Percentiles rank a stretch among this genome's conserved stretches.
These are phyloP conservation scores for Trypanosomatidae sp. DNA, from an alignment of 208 protist species.

Conservation along the genomic window DNA sequence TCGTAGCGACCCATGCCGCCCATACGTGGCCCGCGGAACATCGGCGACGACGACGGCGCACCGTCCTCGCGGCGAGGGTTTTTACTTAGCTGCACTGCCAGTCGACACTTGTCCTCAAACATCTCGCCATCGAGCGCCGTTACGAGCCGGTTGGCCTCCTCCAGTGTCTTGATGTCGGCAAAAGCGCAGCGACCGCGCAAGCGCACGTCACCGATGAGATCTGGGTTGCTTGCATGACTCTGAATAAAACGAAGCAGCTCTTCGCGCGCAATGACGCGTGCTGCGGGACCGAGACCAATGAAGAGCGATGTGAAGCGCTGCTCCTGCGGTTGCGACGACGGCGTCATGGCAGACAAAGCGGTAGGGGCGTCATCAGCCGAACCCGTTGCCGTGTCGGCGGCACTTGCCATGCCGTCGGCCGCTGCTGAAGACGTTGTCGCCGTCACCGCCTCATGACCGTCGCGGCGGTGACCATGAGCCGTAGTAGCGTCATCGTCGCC, in stretches of 20 bases:
- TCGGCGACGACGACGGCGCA: not conserved
- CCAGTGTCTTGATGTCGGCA: slow-evolving; percentile 28
- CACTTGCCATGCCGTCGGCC: no score
- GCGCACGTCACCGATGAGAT: slow-evolving; percentile 17
- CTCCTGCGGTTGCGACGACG: no score
- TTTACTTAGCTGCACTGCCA: slow-evolving; percentile 42
- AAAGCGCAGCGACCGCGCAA: slow-evolving; percentile 65
- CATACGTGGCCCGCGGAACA: no score
- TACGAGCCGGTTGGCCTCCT: slow-evolving; percentile 35
- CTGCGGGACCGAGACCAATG: slow-evolving; percentile 43
- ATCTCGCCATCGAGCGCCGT: slow-evolving; percentile 17
- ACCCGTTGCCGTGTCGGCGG: no score
- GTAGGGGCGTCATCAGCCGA: no score
- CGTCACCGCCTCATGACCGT: no score
- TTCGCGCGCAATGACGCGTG: slow-evolving; percentile 11
- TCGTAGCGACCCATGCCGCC: no score
- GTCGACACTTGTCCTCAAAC: slow-evolving; percentile 21
- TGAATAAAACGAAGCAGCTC: slow-evolving; percentile 11
- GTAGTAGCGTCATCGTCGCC: no score
- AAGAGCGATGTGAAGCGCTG: slow-evolving; percentile 22
- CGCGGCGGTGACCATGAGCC: no score
- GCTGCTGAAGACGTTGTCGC: no score
- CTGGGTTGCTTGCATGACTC: slow-evolving; percentile 8
- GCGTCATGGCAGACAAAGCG: no score
- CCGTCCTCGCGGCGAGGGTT: slow-evolving; percentile 6